These are phyloP conservation scores for Starmerella riodocensis DNA, from an alignment of 805 yeast genomes.

Conservation along the genomic window DNA sequence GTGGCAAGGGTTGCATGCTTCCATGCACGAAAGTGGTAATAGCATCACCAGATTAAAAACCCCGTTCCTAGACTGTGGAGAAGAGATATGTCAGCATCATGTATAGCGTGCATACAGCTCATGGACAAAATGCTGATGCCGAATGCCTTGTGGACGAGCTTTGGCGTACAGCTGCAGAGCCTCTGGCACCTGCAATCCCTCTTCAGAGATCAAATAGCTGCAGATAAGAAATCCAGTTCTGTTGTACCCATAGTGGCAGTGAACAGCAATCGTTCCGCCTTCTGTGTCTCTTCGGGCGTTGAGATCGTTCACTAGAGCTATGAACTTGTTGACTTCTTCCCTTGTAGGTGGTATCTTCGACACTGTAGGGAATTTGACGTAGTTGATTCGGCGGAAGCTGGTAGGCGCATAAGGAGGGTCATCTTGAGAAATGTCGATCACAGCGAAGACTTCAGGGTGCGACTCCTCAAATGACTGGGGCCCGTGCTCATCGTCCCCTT, in stretches of 20 bases:
- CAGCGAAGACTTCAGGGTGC: constrained; percentile 42
- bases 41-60: too few relatives aligned
- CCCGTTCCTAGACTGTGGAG: too few relatives aligned
- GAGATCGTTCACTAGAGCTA: constrained; percentile 28
- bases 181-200: constrained; percentile 47
- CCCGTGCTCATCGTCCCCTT: constrained; percentile 47
- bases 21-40: too few relatives aligned
- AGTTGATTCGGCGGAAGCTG: constrained; percentile 40
- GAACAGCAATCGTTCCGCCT: constrained; percentile 44
- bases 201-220: constrained; percentile 48
- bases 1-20: too few relatives aligned
- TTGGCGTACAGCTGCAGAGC: constrained; percentile 46
- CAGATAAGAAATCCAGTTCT: constrained; percentile 64
- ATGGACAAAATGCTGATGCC: constrained; percentile 65
- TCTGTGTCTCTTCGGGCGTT: constrained; percentile 30
- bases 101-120: constrained; percentile 53
- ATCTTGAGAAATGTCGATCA: constrained; percentile 52
- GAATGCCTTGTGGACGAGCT: constrained; percentile 59
- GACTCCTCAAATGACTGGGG: constrained; percentile 40
- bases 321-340: constrained; percentile 43
- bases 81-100: too few relatives aligned
- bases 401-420: constrained; percentile 59
- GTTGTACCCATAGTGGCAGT: constrained; percentile 74
- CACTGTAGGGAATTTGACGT: constrained; percentile 64
- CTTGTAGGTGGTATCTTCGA: constrained; percentile 63